Base-by-base conservation (phyloP, 805 yeast species). In the Teunomyces kruisii region DNA sequence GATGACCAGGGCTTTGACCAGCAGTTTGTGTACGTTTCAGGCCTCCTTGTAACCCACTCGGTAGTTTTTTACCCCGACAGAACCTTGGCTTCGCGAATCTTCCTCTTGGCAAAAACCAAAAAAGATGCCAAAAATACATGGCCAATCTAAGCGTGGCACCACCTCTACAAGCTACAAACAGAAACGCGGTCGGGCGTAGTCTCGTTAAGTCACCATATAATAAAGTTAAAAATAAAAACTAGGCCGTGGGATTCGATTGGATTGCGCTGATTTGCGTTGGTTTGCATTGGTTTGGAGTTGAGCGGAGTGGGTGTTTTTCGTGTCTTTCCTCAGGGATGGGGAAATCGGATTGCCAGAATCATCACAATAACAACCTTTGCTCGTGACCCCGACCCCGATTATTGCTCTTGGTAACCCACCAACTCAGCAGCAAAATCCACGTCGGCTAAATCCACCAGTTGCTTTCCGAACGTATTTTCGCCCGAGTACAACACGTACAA, bases 401-500 rank as follows among this genome's bases (percentile, higher is more conserved):
- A 12, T 24, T 35, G 27, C 17, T 35, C 16, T 35, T 35, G 38
- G 15, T 35, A 35, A 8, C 28, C 40, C n/a, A 8, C 32, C 40
- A 28, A 26, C 19, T 28, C 40, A 26, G 30, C 13, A 26, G 30
- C 13, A 26, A 37, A 26, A 27, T 28, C 30, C n/a, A 37, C 27
- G 10, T 9, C 32, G 40, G 40, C 32, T 12, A 37, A 26, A 15
- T 27, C 30, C 40, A 27, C 40, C 15, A 14, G 40, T 16, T 37
- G 40, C 12, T 68, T 68, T 46, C 99, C 99, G 73, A 94, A 94
- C 6, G 99, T 94, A 71, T 94, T 94, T 70, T 94, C 99, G 40
- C 99, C 98, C 6, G 97, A 88, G 72, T 92, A 92, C 52, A 96
- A 81, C 53, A 94, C 92, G 70, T 94, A 94, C 61, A 94, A 80